Percentiles rank a stretch among this genome's conserved stretches.
phyloP scores from a whole-genome alignment of 2,329 filamentous ascomycete genomes.

The Tolypocladium album region DNA sequence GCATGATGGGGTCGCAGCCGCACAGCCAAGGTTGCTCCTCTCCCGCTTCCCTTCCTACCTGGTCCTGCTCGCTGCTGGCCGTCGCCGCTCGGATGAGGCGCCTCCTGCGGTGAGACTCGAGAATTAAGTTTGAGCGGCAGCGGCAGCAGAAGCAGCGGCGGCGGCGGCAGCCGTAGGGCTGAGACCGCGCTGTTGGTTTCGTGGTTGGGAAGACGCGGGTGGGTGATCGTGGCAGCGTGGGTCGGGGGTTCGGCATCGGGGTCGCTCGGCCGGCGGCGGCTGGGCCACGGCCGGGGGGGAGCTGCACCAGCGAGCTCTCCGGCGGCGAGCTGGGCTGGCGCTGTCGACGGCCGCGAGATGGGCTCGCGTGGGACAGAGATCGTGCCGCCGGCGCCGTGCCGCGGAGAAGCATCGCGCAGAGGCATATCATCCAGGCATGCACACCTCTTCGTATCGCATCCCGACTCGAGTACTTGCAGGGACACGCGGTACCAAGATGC shows the following conservation, averaged over 20 bases:
- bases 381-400: not conserved
- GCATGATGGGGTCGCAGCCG: not conserved
- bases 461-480: no score
- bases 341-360: slow-evolving; percentile 1
- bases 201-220: not conserved
- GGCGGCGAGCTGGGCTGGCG: not conserved
- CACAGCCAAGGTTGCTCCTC: not conserved
- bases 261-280: not conserved
- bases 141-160: not conserved
- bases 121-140: not conserved
- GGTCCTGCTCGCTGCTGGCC: not conserved
- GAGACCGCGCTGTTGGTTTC: not conserved
- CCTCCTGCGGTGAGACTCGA: slow-evolving; percentile 2
- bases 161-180: not conserved
- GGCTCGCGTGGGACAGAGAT: slow-evolving; percentile 4
- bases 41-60: not conserved
- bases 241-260: not conserved
- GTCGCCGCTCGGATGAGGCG: not conserved
- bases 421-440: not conserved
- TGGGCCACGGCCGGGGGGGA: not conserved
- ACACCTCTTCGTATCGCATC: not conserved
- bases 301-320: not conserved
- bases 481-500: no score
- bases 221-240: no score
- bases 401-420: not conserved